Base-by-base conservation (phyloP, 768 basidiomycete genomes). In the Leccinum subtestaceum region DNA sequence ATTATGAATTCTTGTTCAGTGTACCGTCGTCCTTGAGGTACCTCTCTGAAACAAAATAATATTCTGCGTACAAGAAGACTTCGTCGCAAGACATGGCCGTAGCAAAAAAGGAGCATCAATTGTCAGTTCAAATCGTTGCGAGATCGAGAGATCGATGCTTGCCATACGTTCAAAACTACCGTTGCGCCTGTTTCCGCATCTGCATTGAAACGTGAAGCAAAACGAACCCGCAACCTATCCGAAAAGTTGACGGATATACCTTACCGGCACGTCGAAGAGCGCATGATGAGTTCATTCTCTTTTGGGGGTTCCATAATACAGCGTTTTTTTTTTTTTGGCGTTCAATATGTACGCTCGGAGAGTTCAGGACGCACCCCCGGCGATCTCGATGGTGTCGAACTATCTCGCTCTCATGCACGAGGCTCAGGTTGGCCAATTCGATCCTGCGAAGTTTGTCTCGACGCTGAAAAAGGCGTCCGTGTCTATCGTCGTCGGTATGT, bases 1-100 rank as follows among this genome's bases (percentile, higher is more conserved):
- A 49, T 60, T n/a, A 6, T 29, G 29, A 29, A 29, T 55, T 54
- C 27, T 58, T 46, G 1, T 55, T 67, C 34, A 61, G 7, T 12
- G 13, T 38, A 1, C 65, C 61, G 5, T 66, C 53, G 4, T 19
- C 46, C 4, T 53, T n/a, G 13, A 65, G 61, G 19, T 59, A 65
- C n/a, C 64, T 38, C 25, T 64, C 57, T 1, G 65, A 47, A 6
- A 38, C 5, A 27, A 64, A 57, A 2, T 27, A 57, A 1, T 29
- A 25, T 8, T 59, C 56, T 11, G 63, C 25, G 15, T 67, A 56
- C n/a, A 58, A 67, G 52, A 27, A 47, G 21, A 2, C 10, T 25
- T 60, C 48, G 25, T 64, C 58, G 29, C 59, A 58, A 19, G 60
- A 52, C 52, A 67, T 60, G 12, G 63, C 55, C 63, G 52, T 59